These are phyloP conservation scores for Dictyostelium brefeldianum DNA, from an alignment of 78 protist genomes.

Conservation along the genomic window DNA sequence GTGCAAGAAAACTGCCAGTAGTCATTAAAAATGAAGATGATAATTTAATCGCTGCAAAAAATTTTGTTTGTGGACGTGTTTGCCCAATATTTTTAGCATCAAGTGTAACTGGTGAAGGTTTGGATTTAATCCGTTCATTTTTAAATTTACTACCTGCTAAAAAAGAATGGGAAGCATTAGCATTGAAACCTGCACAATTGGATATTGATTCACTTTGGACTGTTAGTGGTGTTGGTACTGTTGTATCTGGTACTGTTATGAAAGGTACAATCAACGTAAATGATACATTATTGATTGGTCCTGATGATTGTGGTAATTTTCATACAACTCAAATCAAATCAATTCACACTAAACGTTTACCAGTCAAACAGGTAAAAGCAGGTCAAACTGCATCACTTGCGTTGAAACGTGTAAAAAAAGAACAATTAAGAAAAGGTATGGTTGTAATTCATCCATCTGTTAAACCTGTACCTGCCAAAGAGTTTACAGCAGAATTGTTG, in stretches of 20 bases:
- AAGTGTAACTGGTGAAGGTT: conserved; percentile 93
- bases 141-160: conserved; percentile 91
- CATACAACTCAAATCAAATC: conserved; percentile 81
- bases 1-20: conserved; percentile 90
- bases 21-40: conserved; percentile 89
- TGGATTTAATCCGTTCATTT: conserved; percentile 86
- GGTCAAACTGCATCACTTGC: conserved; percentile 93
- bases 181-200: conserved; percentile 74
- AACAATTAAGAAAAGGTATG: conserved; percentile 93
- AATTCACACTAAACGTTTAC: conserved; percentile 85
- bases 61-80: conserved; percentile 77
- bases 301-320: conserved; percentile 91
- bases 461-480: conserved; percentile 70
- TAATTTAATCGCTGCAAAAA: conserved; percentile 87
- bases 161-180: conserved; percentile 72
- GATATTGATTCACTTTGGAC: conserved; percentile 61
- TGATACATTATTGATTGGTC: conserved; percentile 92
- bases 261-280: conserved; percentile 79
- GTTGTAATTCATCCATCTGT: conserved; percentile 71
- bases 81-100: conserved; percentile 93
- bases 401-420: conserved; percentile 87
- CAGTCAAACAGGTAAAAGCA: conserved; percentile 86
- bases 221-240: conserved; percentile 92
- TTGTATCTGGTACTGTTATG: conserved; percentile 92
- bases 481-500: conserved; percentile 93